A percentile compares a stretch with the other conserved stretches of the same genome.
phyloP scores from a whole-genome alignment of 148 eudicot genomes.

The Drosera capensis region DNA sequence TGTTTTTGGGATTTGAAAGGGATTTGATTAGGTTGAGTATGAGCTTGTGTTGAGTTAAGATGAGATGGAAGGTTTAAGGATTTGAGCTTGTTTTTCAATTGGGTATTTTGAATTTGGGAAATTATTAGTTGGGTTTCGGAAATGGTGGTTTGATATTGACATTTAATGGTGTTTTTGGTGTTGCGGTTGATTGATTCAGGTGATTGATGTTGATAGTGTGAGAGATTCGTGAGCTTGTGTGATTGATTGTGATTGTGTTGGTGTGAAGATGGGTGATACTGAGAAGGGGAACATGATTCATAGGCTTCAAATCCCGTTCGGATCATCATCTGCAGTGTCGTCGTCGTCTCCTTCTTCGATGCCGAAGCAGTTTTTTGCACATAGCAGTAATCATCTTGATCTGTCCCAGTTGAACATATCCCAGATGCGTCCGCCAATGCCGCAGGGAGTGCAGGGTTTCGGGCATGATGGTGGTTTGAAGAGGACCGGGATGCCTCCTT shows the following conservation, averaged over 20 bases:
- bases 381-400: conserved; percentile 43
- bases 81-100: no score
- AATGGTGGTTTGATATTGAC: no score
- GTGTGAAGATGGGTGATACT: conserved; percentile 12
- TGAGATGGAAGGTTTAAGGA: no score
- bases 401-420: conserved; percentile 52
- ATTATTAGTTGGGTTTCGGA: no score
- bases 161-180: no score
- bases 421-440: conserved; percentile 43
- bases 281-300: conserved; percentile 11
- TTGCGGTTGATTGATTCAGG: no score
- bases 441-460: conserved; percentile 22
- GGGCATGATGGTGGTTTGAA: conserved; percentile 22
- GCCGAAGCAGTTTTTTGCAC: conserved; percentile 20
- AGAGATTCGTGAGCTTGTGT: neutral
- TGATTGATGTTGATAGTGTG: neutral
- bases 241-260: neutral
- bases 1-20: no score
- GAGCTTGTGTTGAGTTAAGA: no score
- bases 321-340: no score
- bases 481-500: conserved; percentile 64
- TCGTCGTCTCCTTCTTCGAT: conserved; percentile 28
- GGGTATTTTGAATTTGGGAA: no score
- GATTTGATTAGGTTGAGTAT: no score
- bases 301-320: conserved; percentile 4